Evolutionary conservation across 306 rosid species (phyloP), one percentile per base, ranked within the genome.

Genomic region (Sophora flavescens): DNA sequence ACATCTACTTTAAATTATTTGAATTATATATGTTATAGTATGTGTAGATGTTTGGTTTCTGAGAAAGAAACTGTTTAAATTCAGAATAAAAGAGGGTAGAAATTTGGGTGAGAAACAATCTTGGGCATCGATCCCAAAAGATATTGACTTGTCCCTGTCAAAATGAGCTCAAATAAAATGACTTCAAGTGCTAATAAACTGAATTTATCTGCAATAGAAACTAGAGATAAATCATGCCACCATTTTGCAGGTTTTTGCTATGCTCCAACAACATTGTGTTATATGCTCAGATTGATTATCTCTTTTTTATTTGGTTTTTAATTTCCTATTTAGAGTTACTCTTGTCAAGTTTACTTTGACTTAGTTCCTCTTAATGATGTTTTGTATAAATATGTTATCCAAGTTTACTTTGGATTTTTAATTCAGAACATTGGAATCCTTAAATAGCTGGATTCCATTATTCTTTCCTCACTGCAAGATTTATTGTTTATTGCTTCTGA

Each of bases 401-500:
- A 44, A 50, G 51, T 10, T 47, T 69, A 22, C 45, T 52, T 64
- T 30, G 17, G 18, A 69, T 58, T 74, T 75, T 47, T 69, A 68
- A 75, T 74, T 47, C 66, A 4, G 63, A 64, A 58, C 54, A 45
- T 68, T 51, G 75, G 18, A 26, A 65, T 38, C 70, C 51, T 33
- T 26, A 36, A 63, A 32, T 54, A 22, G 69, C 35, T 22, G 11
- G 53, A 8, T 50, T 74, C 54, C 42, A 54, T 54, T 35, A 53
- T 56, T 36, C 54, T 70, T 72, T 77, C 26, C 75, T 68, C 36
- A 8, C 73, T 18, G 18, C 51, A 10, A 73, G 71, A 3, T 42
- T 81, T 69, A 53, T 64, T 80, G 70, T 47, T 78, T 54, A 58
- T 53, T 22, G 32, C 53, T 82, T 75, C 51, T 75, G 44, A 32